Conservation (phyloP, 1,284 basidiomycete genomes). For the Ceratobasidium sp. region DNA sequence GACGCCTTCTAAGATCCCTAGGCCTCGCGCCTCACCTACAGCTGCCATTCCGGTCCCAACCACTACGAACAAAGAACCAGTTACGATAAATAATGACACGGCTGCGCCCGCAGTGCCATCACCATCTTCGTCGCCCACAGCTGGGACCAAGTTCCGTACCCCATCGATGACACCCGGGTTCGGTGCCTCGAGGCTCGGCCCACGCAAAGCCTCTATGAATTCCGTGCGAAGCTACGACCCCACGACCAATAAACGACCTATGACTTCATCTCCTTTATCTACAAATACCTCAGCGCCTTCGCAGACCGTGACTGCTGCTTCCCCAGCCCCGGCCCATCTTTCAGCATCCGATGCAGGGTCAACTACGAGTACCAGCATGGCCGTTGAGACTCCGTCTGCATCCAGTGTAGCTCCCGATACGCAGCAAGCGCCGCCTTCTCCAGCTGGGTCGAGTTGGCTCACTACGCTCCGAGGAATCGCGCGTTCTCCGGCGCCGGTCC, state of each 20-base stretch:
- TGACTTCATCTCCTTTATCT: slow-evolving; percentile 30
- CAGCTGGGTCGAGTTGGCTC: slow-evolving; percentile 36
- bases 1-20: slow-evolving; percentile 3
- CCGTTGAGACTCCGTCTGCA: neutral
- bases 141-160: slow-evolving; percentile 35
- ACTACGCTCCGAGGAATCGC: slow-evolving; percentile 21
- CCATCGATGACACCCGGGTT: slow-evolving; percentile 25
- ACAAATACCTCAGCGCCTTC: slow-evolving; percentile 12
- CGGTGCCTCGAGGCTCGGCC: slow-evolving; percentile 29
- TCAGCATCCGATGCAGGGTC: neutral
- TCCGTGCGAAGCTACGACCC: slow-evolving; percentile 35
- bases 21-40: neutral
- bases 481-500: neutral
- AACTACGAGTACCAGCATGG: neutral
- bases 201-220: slow-evolving; percentile 39
- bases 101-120: neutral
- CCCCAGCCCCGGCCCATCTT: slow-evolving; percentile 10
- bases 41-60: neutral
- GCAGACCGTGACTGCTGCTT: neutral
- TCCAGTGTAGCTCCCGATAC: neutral
- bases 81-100: neutral
- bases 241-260: slow-evolving; percentile 16
- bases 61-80: neutral
- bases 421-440: neutral
- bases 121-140: slow-evolving; percentile 3